Evolutionary conservation across 345 rosid species (phyloP), one percentile per base, ranked within the genome.

Genomic region (Camelina neglecta): DNA sequence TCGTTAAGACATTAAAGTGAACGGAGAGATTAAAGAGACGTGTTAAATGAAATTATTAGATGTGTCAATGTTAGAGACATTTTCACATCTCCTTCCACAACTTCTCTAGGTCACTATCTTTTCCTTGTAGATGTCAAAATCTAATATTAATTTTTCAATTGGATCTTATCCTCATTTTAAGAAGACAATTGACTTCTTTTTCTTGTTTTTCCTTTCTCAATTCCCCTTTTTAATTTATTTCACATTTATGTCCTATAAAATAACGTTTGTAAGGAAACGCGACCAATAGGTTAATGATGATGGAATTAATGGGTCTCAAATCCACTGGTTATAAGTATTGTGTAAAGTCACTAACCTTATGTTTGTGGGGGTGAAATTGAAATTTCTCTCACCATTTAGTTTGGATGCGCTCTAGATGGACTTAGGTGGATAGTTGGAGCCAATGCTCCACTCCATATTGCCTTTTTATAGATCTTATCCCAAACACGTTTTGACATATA

Each of bases 31-130:
- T 36, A 24, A 11, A 63, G 65, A 76, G 75, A 76, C 71, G 80
- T 76, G 60, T 63, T 11, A 62, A 13, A 76, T 55, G 60, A 64
- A 47, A 64, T 11, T 21, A 44, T 44, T 62, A 56, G 53, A 23
- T 64, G 66, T 76, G 80, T 70, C 71, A 71, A 26, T 49, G 36
- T 57, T 57, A 77, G 60, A 71, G 47, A 64, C 80, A 71, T 38
- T 56, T 76, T 35, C 60, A 71, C 75, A 71, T 64, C 67, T 38
- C 49, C 44, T 8, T 76, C 36, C 24, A 54, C 65, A 69, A 35
- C 60, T 62, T 35, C 38, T 57, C 62, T 47, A 70, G 29, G 29
- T 70, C 54, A 57, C 38, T 61, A 31, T 69, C 15, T 63, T 63
- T 70, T 61, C 23, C 42, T 51, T 76, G 41, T 4, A 35, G 53